Evolutionary conservation across 176 grass and related monocot species (phyloP).

Genomic region (Carex pumila): DNA sequence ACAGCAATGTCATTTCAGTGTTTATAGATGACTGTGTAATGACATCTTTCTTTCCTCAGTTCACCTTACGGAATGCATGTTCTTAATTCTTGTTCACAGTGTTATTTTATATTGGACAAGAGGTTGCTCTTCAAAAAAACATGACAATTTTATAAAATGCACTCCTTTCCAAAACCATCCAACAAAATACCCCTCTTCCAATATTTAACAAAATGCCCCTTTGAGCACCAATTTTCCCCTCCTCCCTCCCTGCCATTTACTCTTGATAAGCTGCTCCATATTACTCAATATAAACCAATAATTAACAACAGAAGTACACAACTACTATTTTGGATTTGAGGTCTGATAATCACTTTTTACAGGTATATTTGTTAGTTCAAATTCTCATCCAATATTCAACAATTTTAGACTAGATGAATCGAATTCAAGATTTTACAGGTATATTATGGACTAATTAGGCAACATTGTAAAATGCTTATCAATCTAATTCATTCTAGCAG

Average conservation of each 20-base stretch:
- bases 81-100: neutral
- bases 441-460: neutral
- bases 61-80: neutral
- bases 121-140: neutral
- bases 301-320: no score
- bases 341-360: neutral
- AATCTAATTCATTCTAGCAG: neutral
- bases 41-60: neutral
- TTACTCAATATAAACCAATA: no score
- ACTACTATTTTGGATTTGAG: no score
- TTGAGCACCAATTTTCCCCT: no score
- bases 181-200: no score
- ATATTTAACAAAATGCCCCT: no score
- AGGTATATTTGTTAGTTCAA: neutral
- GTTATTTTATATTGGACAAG: neutral
- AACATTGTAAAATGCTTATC: slow-evolving; percentile 9
- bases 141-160: no score
- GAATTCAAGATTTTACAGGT: no score
- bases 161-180: no score
- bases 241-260: no score
- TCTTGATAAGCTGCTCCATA: no score
- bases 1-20: neutral
- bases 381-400: slow-evolving; percentile 2
- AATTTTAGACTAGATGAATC: slow-evolving; percentile 14
- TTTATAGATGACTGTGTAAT: neutral